These are phyloP conservation scores for Volvox reticuliferus DNA, from an alignment of 139 green algal species.

Conservation along the genomic window DNA sequence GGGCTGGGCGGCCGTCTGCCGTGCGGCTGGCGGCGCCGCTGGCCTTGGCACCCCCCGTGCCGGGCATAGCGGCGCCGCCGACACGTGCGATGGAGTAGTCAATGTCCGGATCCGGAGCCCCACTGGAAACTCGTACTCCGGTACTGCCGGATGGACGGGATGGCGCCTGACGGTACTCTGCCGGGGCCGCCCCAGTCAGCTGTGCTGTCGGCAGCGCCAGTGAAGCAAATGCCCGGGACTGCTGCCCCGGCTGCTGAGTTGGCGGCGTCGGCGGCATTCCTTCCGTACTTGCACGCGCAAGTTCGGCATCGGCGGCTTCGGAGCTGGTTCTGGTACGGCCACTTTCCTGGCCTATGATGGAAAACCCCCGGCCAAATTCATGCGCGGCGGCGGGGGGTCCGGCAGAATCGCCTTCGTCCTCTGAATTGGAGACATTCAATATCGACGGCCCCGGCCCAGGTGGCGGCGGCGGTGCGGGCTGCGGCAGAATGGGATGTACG, in stretches of 20 bases:
- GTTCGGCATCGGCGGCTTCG: not conserved
- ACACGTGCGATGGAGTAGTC: slow-evolving; percentile 1
- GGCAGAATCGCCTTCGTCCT: not conserved
- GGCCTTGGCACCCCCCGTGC: not conserved
- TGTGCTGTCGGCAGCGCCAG: not conserved
- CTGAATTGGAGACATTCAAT: not conserved
- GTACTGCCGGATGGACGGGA: too few relatives aligned
- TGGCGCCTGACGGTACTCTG: too few relatives aligned
- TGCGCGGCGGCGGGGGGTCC: too few relatives aligned
- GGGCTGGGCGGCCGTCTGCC: not conserved
- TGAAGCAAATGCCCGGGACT: not conserved
- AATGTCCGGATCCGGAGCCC: not conserved
- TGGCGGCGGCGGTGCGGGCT: not conserved
- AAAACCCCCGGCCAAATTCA: not conserved
- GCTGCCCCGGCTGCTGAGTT: not conserved
- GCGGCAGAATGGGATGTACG: slow-evolving; percentile 16
- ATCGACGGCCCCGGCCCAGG: not conserved
- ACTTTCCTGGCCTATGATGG: not conserved
- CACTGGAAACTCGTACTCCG: too few relatives aligned
- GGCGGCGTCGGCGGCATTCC: not conserved
- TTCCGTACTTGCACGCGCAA: not conserved
- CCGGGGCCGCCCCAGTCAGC: not conserved
- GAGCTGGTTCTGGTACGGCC: not conserved
- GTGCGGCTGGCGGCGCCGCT: not conserved
- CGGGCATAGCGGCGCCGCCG: not conserved